Conservation (phyloP, 2,329 filamentous ascomycete species). For the Metarhizium rileyi region DNA sequence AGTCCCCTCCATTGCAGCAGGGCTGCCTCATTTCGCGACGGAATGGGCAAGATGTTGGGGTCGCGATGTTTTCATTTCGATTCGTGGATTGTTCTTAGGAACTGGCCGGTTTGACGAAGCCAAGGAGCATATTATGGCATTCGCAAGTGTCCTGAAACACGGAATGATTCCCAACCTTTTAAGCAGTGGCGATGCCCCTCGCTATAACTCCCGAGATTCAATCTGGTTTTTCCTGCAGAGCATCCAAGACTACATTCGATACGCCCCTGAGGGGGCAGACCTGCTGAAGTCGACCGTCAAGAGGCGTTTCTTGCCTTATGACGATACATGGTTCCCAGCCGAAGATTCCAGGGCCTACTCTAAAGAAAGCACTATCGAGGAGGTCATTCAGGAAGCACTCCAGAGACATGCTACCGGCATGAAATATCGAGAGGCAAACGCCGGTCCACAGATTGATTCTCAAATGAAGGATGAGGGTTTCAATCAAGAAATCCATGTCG, state of each 20-base stretch:
- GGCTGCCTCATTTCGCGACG: constrained; percentile 85
- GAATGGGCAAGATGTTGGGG: constrained; percentile 98
- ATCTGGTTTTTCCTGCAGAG: constrained; percentile 97
- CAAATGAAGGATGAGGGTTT: constrained; percentile 94
- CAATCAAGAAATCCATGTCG: constrained; percentile 80
- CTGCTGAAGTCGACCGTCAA: constrained; percentile 70
- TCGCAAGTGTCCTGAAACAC: constrained; percentile 93
- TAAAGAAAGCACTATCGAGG: constrained; percentile 69
- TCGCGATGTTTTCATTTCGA: constrained; percentile 91
- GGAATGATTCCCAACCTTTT: constrained; percentile 96
- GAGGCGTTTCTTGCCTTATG: constrained; percentile 84
- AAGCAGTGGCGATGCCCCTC: constrained; percentile 71
- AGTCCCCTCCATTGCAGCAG: constrained; percentile 82
- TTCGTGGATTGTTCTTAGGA: constrained; percentile 82
- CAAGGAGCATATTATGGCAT: constrained; percentile 87
- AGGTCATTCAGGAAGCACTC: constrained; percentile 86
- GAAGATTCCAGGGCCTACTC: constrained; percentile 83
- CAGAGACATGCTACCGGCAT: constrained; percentile 86
- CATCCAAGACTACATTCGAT: constrained; percentile 83
- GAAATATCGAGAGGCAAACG: constrained; percentile 90
- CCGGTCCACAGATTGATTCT: constrained; percentile 74
- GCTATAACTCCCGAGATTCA: constrained; percentile 94
- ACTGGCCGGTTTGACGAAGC: constrained; percentile 84
- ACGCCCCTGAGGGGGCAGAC: constrained; percentile 65
- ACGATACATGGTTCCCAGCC: constrained; percentile 85